Conservation (phyloP, 108 stramenopile species). For the Hondaea fermentalgiana region DNA sequence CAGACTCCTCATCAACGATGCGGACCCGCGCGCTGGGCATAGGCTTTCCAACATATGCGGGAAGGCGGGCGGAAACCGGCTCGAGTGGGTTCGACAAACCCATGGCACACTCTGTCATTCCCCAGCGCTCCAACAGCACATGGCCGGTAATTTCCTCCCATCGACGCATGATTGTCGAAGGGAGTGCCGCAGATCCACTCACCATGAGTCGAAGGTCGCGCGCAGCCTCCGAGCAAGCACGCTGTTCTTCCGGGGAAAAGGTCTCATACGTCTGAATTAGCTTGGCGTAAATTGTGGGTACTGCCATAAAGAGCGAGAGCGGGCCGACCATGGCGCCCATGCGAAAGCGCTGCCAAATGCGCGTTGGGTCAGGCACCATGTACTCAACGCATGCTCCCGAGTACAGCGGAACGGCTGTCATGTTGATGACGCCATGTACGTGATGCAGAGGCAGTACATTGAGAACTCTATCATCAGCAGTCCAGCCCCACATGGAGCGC, state of each 20-base stretch:
- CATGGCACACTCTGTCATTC: constrained; percentile 38
- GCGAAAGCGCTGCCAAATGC: constrained; percentile 10
- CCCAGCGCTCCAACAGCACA: constrained; percentile 30
- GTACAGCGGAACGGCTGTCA: neutral
- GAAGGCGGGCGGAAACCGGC: neutral
- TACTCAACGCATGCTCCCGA: constrained; percentile 31
- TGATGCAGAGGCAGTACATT: constrained; percentile 32
- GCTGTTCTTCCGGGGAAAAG: neutral
- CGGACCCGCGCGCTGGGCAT: constrained; percentile 22
- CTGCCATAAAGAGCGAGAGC: constrained; percentile 31
- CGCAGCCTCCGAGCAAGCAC: neutral
- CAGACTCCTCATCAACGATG: neutral
- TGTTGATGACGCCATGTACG: constrained; percentile 35
- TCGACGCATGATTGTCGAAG: neutral
- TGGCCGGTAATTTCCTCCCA: constrained; percentile 31
- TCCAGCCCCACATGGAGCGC: constrained; percentile 17
- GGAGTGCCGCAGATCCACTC: constrained; percentile 34
- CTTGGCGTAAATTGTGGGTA: constrained; percentile 32
- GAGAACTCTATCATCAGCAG: constrained; percentile 22
- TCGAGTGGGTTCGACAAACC: constrained; percentile 24
- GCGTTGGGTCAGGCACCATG: neutral
- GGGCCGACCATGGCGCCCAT: neutral
- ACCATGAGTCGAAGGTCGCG: constrained; percentile 24
- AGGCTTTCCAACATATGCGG: constrained; percentile 27
- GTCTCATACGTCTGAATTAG: constrained; percentile 4